Base-by-base conservation (phyloP, 768 basidiomycete genomes). In the Terana coerulea region DNA sequence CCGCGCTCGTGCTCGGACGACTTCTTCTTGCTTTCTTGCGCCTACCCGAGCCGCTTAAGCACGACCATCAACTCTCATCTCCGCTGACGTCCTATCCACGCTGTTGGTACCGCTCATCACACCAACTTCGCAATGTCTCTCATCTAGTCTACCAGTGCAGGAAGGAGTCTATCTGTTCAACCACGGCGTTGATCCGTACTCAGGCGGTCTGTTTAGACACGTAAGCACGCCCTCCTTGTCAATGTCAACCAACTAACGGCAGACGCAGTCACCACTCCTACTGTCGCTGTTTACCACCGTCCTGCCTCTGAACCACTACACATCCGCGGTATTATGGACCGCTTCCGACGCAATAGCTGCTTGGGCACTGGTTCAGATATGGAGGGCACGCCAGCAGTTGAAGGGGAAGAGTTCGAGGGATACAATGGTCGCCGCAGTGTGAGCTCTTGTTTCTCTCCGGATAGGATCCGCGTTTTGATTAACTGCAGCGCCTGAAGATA, bases 131-230 rank as follows among this genome's bases (percentile, higher is more conserved):
- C 3, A 29, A 14, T 15, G 22, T 15, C 39, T 12, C 28, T 43
- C 37, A 39, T 25, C n/a, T 6, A 8, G 7, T 3, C 17, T 46
- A 43, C 36, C 55, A 98, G 95, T 98, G 52, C 82, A 84, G 63
- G 95, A 98, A 69, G 95, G 94, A 15, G 76, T 95, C 4, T 92
- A 85, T 69, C 77, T 98, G 14, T 85, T 84, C 55, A 72, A 76
- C 35, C 73, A 88, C 69, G 83, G 81, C n/a, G 71, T 91, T 21
- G 81, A 94, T 64, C 94, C 94, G 26, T 98, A 97, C 59, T 78
- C 85, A 51, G 94, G 92, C 34, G 89, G 91, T 5, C 70, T 83
- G 9, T 91, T 95, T 64, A 79, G 85, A 62, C 93, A 95, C 67
- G 94, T 95, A 69, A 53, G 88, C 34, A 28, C 11, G 12, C 15